phyloP scores from a whole-genome alignment of 2,329 filamentous ascomycete genomes.

The Mycosphaerella arachidis region DNA sequence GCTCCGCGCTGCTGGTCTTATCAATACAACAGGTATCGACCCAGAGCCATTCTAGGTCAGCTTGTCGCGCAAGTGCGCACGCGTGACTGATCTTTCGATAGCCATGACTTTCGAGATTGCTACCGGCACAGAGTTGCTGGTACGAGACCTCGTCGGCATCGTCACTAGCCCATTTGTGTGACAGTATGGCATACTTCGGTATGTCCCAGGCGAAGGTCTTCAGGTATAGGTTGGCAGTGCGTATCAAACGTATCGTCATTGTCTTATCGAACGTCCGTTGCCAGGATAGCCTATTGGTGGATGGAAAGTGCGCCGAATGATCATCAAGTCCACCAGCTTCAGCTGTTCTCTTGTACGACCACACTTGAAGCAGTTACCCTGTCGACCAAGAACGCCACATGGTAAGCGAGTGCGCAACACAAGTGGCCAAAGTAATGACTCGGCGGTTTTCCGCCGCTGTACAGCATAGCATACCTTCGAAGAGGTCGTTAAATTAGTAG shows the following conservation, averaged over 20 bases:
- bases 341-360: no score
- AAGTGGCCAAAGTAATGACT: no score
- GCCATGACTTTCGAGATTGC: background rate
- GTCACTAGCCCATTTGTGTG: background rate
- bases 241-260: background rate
- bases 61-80: background rate
- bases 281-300: background rate
- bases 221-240: background rate
- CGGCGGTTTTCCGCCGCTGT: no score
- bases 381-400: no score
- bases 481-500: no score
- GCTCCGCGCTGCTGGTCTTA: conserved; percentile 4
- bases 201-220: background rate
- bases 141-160: background rate
- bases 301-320: background rate
- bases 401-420: no score
- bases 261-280: background rate
- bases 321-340: no score
- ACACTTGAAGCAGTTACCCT: no score
- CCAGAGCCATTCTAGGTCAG: background rate
- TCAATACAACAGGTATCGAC: conserved; percentile 19
- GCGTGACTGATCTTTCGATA: background rate
- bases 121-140: background rate
- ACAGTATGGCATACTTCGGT: background rate
- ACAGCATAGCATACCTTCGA: no score